These are phyloP conservation scores for Arachis hypogaea DNA, from an alignment of 306 rosid genomes.

Conservation along the genomic window DNA sequence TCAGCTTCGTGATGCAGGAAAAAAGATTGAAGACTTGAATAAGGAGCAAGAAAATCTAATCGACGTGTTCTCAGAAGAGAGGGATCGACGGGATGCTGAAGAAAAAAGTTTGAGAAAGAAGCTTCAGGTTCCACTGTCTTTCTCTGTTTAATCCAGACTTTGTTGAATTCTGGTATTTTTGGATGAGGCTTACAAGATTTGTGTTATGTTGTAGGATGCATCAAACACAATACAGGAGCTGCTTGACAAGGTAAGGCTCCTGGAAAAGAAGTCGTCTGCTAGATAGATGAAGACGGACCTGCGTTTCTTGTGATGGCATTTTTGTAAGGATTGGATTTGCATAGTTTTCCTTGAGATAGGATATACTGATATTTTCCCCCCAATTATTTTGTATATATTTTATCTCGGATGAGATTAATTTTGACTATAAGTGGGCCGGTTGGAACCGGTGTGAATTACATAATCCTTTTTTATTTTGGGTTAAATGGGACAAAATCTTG, in stretches of 20 bases:
- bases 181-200: constrained; percentile 2
- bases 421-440: too few species aligned
- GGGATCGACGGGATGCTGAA: constrained; percentile 73
- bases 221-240: constrained; percentile 73
- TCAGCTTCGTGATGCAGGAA: constrained; percentile 62
- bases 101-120: constrained; percentile 72
- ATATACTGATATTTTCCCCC: too few species aligned
- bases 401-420: too few species aligned
- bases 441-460: too few species aligned
- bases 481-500: too few species aligned
- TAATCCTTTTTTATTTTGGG: too few species aligned
- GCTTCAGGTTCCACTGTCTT: constrained; percentile 55
- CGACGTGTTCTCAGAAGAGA: constrained; percentile 81
- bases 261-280: constrained; percentile 52
- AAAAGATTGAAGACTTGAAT: constrained; percentile 65
- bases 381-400: too few species aligned
- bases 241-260: constrained; percentile 58
- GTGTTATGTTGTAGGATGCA: constrained; percentile 63
- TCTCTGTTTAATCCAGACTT: background rate
- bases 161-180: background rate
- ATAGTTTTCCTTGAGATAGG: background rate
- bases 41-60: constrained; percentile 78
- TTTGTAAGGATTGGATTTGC: background rate
- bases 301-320: background rate
- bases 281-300: constrained; percentile 4